phyloP scores from a whole-genome alignment of 139 green algal genomes.

The Chlamydomonas sphaeroides region DNA sequence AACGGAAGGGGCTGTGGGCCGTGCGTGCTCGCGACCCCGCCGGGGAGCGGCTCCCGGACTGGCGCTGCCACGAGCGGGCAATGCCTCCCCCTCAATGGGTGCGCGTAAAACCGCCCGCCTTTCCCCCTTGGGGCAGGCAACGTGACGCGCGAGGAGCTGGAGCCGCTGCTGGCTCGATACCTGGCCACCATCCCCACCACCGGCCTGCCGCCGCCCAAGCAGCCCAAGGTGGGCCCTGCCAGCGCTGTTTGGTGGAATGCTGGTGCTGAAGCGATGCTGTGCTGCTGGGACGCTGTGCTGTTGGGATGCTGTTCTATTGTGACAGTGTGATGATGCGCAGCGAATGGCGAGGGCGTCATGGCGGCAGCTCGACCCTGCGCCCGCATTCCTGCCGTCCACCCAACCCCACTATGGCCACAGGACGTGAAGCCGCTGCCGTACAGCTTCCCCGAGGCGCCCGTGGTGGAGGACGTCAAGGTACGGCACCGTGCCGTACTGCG shows the following conservation, averaged over 20 bases:
- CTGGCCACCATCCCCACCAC: conserved; percentile 66
- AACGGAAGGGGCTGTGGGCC: not conserved
- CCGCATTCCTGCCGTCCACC: too few relatives aligned
- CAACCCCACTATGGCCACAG: not conserved
- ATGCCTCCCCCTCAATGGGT: too few relatives aligned
- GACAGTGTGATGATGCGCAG: too few relatives aligned
- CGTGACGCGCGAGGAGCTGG: conserved; percentile 57
- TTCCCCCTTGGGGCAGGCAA: conserved; percentile 58
- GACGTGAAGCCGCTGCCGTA: conserved; percentile 75
- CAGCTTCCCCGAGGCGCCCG: conserved; percentile 67
- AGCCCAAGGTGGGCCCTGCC: not conserved
- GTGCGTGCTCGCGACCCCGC: conserved; percentile 68
- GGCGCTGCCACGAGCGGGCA: too few relatives aligned
- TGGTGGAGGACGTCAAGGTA: conserved; percentile 80
- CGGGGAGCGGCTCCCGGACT: too few relatives aligned
- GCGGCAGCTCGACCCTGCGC: too few relatives aligned
- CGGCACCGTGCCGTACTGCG: not conserved
- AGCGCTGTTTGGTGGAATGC: too few relatives aligned
- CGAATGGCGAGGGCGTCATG: too few relatives aligned
- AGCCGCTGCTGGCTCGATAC: conserved; percentile 71
- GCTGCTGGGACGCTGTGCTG: too few relatives aligned
- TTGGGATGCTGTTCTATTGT: too few relatives aligned
- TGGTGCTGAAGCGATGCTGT: too few relatives aligned
- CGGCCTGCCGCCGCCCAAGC: conserved; percentile 1
- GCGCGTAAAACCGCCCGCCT: too few relatives aligned